Conservation (phyloP, 495 filamentous ascomycete genomes). For the Recurvomyces mirabilis region DNA sequence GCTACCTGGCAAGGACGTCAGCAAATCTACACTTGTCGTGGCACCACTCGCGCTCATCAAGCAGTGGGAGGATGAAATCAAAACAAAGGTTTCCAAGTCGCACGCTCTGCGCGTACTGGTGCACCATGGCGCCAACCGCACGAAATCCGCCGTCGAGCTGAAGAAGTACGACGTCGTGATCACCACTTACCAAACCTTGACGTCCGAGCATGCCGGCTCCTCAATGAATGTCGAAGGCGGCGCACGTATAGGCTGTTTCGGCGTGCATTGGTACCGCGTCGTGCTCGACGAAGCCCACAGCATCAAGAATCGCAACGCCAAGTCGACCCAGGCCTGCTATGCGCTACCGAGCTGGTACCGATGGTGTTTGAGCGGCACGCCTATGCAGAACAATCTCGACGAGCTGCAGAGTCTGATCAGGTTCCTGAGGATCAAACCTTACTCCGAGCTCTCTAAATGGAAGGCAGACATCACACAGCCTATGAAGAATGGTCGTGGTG, state of each 20-base stretch:
- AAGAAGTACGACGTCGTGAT: slow-evolving; percentile 89
- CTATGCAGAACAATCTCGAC: slow-evolving; percentile 96
- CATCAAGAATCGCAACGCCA: slow-evolving; percentile 96
- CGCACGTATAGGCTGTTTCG: slow-evolving; percentile 73
- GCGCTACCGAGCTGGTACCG: slow-evolving; percentile 71
- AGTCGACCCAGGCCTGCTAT: slow-evolving; percentile 79
- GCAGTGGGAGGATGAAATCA: slow-evolving; percentile 92
- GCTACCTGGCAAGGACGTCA: slow-evolving; percentile 33
- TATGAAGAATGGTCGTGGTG: slow-evolving; percentile 73
- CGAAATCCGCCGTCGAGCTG: slow-evolving; percentile 62
- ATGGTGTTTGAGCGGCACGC: slow-evolving; percentile 93
- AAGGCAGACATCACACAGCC: slow-evolving; percentile 77
- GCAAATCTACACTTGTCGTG: slow-evolving; percentile 76
- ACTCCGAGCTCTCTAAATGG: slow-evolving; percentile 70
- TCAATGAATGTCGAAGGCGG: slow-evolving; percentile 38
- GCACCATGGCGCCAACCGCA: slow-evolving; percentile 78
- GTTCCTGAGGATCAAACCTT: slow-evolving; percentile 87
- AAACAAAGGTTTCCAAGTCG: slow-evolving; percentile 54
- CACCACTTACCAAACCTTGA: slow-evolving; percentile 89
- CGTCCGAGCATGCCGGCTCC: slow-evolving; percentile 69
- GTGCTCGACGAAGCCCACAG: slow-evolving; percentile 95
- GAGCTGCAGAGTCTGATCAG: slow-evolving; percentile 87
- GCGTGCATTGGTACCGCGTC: slow-evolving; percentile 85
- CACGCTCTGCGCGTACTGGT: slow-evolving; percentile 69
- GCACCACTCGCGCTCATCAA: slow-evolving; percentile 93